Base-by-base conservation (phyloP, 2,329 filamentous ascomycete species). In the Colletotrichum phormii region DNA sequence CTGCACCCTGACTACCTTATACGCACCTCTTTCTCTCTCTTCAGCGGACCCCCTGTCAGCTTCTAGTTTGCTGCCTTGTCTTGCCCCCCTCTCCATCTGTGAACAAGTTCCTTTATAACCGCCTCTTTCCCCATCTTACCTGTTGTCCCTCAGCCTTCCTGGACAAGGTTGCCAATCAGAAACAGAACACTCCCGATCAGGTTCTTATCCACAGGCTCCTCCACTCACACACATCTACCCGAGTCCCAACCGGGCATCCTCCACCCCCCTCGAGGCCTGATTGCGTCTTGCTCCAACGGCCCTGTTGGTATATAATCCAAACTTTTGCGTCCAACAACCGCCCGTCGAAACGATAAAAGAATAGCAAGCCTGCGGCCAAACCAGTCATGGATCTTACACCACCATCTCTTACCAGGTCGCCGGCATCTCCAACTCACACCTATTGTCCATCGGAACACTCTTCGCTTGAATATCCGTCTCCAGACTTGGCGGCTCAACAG, bases 301-400 rank as follows among this genome's bases (percentile, higher is more conserved):
- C 35, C 61, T 65, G 69, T 62, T 63, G 64, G 72, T 46, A 68
- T 69, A 74, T 74, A 74, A 61, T 53, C n/a, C 49, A 57, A 67
- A 46, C 61, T 67, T 63, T 59, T 54, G 51, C 62, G 59, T 70
- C 70, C 70, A 72, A 70, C 63, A 67, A 51, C 57, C 57, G 46
- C 55, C 67, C 29, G 46, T 49, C 49, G 60, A 35, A 53, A 63
- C 37, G 46, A 63, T 58, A 67, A 53, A 67, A 26, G 37, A 73
- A 46, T 12, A 42, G 60, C 26, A 65, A 70, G 60, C 60, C 26
- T 26, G 29, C 33, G 71, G 55, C 54, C 59, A 75, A 69, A 69
- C 75, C 73, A 76, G 78, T 78, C 80, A 88, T 88, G 86, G 86
- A 87, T 79, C 81, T 85, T 76, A 85, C 85, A 80, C 86, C 86